These are phyloP conservation scores for Rhodotorula sp. DNA, from an alignment of 1,284 basidiomycete species.

Conservation along the genomic window DNA sequence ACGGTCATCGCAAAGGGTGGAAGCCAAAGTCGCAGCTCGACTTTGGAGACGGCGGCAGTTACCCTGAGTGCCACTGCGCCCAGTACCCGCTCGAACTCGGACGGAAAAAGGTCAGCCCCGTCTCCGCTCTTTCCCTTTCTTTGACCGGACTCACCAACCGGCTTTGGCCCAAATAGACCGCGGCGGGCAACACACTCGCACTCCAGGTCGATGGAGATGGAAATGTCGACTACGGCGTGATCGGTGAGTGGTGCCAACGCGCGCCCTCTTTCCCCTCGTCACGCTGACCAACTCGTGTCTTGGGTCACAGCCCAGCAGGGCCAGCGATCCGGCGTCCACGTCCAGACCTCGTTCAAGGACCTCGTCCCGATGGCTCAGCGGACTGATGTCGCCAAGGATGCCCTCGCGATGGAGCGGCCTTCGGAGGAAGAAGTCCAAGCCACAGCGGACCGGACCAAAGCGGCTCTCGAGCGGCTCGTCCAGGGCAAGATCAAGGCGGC, in stretches of 20 bases:
- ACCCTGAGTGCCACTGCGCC: slow-evolving; percentile 94
- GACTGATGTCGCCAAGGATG: slow-evolving; percentile 74
- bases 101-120: slow-evolving; percentile 68
- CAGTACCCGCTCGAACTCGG: slow-evolving; percentile 97
- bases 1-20: slow-evolving; percentile 83
- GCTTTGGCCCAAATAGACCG: slow-evolving; percentile 57
- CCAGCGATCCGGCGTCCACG: slow-evolving; percentile 74
- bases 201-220: slow-evolving; percentile 96
- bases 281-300: neutral
- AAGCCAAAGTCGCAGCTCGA: slow-evolving; percentile 76
- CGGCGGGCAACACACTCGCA: slow-evolving; percentile 87
- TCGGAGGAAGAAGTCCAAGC: slow-evolving; percentile 83
- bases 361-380: slow-evolving; percentile 88
- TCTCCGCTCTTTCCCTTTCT: neutral
- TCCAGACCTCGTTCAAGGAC: slow-evolving; percentile 97
- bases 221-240: slow-evolving; percentile 82
- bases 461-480: slow-evolving; percentile 88
- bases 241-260: slow-evolving; percentile 16
- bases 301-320: slow-evolving; percentile 71
- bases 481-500: slow-evolving; percentile 96
- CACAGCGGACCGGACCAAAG: slow-evolving; percentile 84
- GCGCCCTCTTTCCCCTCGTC: neutral
- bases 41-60: slow-evolving; percentile 90
- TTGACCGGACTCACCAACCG: neutral
- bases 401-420: slow-evolving; percentile 79